Evolutionary conservation across 805 yeast genomes (phyloP).

Genomic region (Yarrowia sp.): DNA sequence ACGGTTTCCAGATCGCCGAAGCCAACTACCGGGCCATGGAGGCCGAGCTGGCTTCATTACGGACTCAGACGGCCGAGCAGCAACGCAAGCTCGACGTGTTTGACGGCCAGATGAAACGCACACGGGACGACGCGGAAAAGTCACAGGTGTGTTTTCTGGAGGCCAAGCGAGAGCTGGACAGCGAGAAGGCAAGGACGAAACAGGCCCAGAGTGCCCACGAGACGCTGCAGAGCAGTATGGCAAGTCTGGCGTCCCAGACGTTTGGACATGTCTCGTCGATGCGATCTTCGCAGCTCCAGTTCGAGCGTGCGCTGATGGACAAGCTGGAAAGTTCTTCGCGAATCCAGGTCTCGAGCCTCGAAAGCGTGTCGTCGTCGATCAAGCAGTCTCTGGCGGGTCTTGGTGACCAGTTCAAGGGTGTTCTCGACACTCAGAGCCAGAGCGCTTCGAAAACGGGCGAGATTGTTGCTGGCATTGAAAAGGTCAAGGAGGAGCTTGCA

Average conservation of each 20-base stretch:
- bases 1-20: slow-evolving; percentile 62
- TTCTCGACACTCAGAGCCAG: slow-evolving; percentile 7
- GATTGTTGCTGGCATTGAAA: slow-evolving; percentile 20
- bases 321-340: not conserved
- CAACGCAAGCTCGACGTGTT: slow-evolving; percentile 48
- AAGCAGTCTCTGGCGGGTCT: not conserved
- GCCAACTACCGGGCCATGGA: slow-evolving; percentile 47
- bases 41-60: slow-evolving; percentile 51
- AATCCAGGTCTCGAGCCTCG: slow-evolving; percentile 4
- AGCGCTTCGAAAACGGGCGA: slow-evolving; percentile 6
- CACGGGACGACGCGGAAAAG: slow-evolving; percentile 38
- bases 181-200: not conserved
- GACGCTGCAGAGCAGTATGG: slow-evolving; percentile 28
- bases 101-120: slow-evolving; percentile 47
- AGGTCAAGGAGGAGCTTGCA: slow-evolving; percentile 19
- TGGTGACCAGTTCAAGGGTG: slow-evolving; percentile 4
- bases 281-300: slow-evolving; percentile 23
- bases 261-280: slow-evolving; percentile 28
- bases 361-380: not conserved
- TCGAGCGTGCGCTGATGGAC: slow-evolving; percentile 13
- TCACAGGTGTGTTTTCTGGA: slow-evolving; percentile 27
- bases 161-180: slow-evolving; percentile 13
- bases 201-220: slow-evolving; percentile 18
- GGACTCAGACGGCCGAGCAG: slow-evolving; percentile 51
- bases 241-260: slow-evolving; percentile 6